A percentile compares a stretch with the other conserved stretches of the same genome.
phyloP scores from a whole-genome alignment of 768 basidiomycete genomes.

The Boletus barrowsii region DNA sequence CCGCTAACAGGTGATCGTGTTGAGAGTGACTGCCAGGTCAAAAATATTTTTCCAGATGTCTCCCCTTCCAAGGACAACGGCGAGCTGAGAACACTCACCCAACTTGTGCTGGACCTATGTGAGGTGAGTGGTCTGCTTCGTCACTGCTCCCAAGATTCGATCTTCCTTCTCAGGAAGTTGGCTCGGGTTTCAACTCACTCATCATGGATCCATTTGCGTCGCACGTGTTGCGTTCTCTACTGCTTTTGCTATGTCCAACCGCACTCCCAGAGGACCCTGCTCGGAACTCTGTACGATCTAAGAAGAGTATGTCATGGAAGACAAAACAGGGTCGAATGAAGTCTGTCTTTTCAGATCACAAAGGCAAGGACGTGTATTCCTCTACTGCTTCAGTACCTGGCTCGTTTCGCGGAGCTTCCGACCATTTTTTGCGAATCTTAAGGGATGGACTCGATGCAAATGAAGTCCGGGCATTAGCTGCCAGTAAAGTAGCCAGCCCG shows the following conservation, averaged over 20 bases:
- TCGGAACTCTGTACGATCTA: slow-evolving; percentile 62
- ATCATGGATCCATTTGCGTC: slow-evolving; percentile 88
- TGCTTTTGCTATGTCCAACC: slow-evolving; percentile 71
- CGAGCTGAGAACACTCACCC: slow-evolving; percentile 64
- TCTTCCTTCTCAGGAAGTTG: slow-evolving; percentile 55
- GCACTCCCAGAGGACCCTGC: slow-evolving; percentile 40
- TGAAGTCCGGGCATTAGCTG: slow-evolving; percentile 74
- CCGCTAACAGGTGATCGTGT: background rate
- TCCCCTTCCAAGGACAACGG: slow-evolving; percentile 52
- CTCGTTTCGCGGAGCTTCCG: slow-evolving; percentile 47
- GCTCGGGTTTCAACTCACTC: slow-evolving; percentile 58
- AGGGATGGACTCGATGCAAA: slow-evolving; percentile 57
- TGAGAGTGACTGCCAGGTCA: slow-evolving; percentile 37
- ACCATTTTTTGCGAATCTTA: slow-evolving; percentile 49
- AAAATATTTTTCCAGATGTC: slow-evolving; percentile 49
- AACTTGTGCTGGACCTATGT: slow-evolving; percentile 60
- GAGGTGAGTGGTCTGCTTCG: slow-evolving; percentile 44
- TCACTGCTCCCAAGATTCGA: slow-evolving; percentile 15
- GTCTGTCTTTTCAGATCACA: slow-evolving; percentile 61
- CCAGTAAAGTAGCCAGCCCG: slow-evolving; percentile 74
- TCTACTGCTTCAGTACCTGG: slow-evolving; percentile 34
- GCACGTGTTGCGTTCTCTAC: slow-evolving; percentile 79
- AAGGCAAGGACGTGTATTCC: slow-evolving; percentile 35
- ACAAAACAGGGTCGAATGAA: slow-evolving; percentile 77
- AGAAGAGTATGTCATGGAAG: slow-evolving; percentile 81